These are phyloP conservation scores for Nitzschia sp. DNA, from an alignment of 108 stramenopile genomes.

Conservation along the genomic window DNA sequence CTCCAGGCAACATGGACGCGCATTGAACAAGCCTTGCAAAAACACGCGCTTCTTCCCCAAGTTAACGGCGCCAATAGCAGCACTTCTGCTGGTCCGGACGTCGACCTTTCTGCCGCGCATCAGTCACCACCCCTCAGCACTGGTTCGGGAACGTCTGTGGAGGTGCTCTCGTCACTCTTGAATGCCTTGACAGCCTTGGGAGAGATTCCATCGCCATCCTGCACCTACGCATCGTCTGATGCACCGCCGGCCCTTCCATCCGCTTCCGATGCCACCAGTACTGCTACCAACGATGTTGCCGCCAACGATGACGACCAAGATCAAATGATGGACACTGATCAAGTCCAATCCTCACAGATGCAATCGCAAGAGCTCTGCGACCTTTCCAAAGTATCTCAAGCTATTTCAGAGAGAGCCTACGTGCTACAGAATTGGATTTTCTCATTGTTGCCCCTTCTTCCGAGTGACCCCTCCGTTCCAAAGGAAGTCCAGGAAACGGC, in stretches of 20 bases:
- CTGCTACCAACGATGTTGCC: not conserved
- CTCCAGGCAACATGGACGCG: slow-evolving; percentile 49
- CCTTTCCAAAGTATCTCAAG: slow-evolving; percentile 23
- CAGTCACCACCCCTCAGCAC: slow-evolving; percentile 31
- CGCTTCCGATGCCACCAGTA: not conserved
- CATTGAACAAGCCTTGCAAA: slow-evolving; percentile 46
- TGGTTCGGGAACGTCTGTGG: slow-evolving; percentile 42
- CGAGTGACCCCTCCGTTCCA: slow-evolving; percentile 8
- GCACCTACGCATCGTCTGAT: no score
- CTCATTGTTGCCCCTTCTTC: slow-evolving; percentile 33
- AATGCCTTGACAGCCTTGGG: slow-evolving; percentile 33
- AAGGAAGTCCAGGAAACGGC: not conserved
- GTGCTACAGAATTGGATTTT: slow-evolving; percentile 52
- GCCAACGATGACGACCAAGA: not conserved
- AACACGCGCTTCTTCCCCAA: not conserved
- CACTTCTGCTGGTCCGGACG: not conserved
- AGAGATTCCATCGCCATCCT: not conserved
- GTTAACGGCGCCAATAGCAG: not conserved
- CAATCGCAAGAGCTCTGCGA: slow-evolving; percentile 38
- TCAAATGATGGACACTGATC: not conserved
- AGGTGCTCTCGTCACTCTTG: slow-evolving; percentile 31
- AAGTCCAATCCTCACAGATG: not conserved
- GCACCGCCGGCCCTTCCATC: no score
- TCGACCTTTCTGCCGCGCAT: not conserved
- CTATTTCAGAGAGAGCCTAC: slow-evolving; percentile 44